phyloP scores from a whole-genome alignment of 2,329 filamentous ascomycete species.

The Xylaria sp. region DNA sequence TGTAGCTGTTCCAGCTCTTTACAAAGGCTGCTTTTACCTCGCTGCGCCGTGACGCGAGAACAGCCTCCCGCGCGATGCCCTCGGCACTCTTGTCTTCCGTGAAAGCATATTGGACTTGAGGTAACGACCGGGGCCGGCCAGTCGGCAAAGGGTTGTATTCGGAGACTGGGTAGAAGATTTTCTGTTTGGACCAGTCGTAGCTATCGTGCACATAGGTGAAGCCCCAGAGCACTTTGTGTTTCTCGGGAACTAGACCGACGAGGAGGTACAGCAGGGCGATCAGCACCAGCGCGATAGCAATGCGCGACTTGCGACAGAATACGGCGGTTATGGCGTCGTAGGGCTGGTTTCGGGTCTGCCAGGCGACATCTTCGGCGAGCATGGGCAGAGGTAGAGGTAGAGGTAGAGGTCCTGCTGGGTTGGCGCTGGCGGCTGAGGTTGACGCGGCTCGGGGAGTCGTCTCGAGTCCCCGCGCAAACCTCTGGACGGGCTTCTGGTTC shows the following conservation, averaged over 20 bases:
- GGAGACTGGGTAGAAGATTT: conserved; percentile 43
- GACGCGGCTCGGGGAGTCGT: conserved; percentile 14
- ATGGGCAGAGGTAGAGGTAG: conserved; percentile 36
- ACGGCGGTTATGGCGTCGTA: conserved; percentile 42
- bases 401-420: not conserved
- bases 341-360: conserved; percentile 43
- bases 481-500: not conserved
- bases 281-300: conserved; percentile 38
- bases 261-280: conserved; percentile 45
- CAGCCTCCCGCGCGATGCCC: conserved; percentile 43
- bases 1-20: conserved; percentile 63
- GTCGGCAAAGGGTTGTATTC: conserved; percentile 46
- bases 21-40: conserved; percentile 57
- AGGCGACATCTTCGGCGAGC: conserved; percentile 48
- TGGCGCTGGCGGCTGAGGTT: not conserved
- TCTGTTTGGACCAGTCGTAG: conserved; percentile 49
- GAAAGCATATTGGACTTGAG: conserved; percentile 48
- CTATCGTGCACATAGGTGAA: conserved; percentile 46
- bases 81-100: conserved; percentile 43
- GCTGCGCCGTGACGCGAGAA: conserved; percentile 47
- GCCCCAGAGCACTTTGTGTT: conserved; percentile 42
- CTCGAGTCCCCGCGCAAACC: conserved; percentile 4
- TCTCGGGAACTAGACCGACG: conserved; percentile 45
- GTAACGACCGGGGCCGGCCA: conserved; percentile 42
- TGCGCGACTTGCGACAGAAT: conserved; percentile 45